Evolutionary conservation across 2,329 filamentous ascomycete species (phyloP).

Genomic region (Aureobasidium sp.): DNA sequence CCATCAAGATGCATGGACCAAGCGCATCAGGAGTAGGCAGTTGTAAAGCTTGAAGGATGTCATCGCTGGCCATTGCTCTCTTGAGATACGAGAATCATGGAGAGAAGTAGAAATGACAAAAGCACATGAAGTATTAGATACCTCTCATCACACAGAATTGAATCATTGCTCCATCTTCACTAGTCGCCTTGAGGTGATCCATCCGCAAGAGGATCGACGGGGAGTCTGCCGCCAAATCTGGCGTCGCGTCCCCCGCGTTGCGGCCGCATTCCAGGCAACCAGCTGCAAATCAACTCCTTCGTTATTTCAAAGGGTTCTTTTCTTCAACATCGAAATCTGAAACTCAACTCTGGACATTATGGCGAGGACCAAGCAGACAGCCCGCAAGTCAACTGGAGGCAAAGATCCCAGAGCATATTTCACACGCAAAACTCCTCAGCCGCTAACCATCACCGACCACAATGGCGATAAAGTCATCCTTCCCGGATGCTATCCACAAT

Average conservation of each 20-base stretch:
- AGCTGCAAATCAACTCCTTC: neutral
- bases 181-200: no score
- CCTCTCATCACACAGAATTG: no score
- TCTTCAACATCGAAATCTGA: neutral
- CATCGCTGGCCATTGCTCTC: no score
- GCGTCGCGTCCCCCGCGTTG: conserved; percentile 4
- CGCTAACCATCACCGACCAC: neutral
- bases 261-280: neutral
- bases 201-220: no score
- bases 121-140: no score
- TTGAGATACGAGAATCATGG: no score
- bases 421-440: neutral
- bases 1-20: no score
- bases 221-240: neutral
- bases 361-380: neutral
- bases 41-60: no score
- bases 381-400: neutral
- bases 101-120: no score
- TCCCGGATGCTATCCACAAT: neutral
- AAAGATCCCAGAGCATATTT: neutral
- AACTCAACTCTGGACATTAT: neutral
- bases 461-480: neutral
- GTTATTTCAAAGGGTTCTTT: neutral
- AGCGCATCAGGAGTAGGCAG: no score
- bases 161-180: no score